Evolutionary conservation across 345 rosid genomes (phyloP).

Genomic region (Heritiera littoralis): DNA sequence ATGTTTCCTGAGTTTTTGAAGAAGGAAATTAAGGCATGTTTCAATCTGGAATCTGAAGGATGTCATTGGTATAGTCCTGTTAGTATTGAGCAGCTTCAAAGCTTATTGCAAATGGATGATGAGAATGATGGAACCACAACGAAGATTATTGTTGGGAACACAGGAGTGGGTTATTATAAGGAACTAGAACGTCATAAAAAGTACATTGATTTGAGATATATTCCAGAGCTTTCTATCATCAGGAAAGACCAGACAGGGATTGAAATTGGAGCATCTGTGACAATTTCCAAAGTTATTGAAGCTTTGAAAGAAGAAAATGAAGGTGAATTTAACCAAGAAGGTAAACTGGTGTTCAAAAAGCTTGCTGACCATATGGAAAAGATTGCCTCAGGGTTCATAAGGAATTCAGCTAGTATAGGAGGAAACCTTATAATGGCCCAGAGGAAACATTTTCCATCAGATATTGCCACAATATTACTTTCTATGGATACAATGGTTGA

Average conservation of each 20-base stretch:
- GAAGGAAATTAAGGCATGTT: constrained; percentile 29
- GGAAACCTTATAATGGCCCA: constrained; percentile 90
- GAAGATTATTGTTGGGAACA: constrained; percentile 77
- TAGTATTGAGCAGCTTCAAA: constrained; percentile 53
- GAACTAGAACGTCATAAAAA: constrained; percentile 45
- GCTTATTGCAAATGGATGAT: constrained; percentile 35
- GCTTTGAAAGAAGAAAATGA: constrained; percentile 46
- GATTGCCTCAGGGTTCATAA: constrained; percentile 50
- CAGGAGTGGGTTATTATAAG: constrained; percentile 74
- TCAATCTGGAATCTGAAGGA: constrained; percentile 43
- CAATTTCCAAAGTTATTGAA: constrained; percentile 68
- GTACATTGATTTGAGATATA: constrained; percentile 62
- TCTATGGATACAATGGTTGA: constrained; percentile 56
- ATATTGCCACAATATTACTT: constrained; percentile 72
- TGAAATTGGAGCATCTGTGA: constrained; percentile 77
- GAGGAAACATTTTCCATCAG: constrained; percentile 73
- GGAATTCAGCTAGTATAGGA: constrained; percentile 76
- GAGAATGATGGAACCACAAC: constrained; percentile 16
- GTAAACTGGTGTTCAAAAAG: constrained; percentile 41
- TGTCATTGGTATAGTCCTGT: constrained; percentile 54
- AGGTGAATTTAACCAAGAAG: constrained; percentile 21
- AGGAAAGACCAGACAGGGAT: constrained; percentile 48
- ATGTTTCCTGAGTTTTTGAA: constrained; percentile 73
- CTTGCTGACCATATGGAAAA: constrained; percentile 76
- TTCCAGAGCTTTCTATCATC: constrained; percentile 61